A percentile compares a stretch with the other conserved stretches of the same genome.
Evolutionary conservation across 2,329 filamentous ascomycete genomes (phyloP).

Genomic region (Ophiostoma sp.): DNA sequence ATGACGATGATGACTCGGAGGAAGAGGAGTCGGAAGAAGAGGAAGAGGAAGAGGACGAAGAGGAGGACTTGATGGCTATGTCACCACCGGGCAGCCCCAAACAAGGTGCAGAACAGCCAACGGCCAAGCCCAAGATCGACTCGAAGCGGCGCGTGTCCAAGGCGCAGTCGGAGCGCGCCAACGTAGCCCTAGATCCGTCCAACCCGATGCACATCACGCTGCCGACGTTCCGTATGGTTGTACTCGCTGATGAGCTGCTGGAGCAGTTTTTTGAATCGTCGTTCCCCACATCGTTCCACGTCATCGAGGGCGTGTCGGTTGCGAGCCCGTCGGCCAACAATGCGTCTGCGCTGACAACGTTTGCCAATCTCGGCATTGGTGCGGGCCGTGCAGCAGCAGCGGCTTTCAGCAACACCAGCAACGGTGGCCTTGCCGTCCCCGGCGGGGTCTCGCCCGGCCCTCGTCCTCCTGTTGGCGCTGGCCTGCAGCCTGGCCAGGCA

Average conservation of each 20-base stretch:
- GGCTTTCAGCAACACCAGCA: slow-evolving; percentile 27
- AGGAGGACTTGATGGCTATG: slow-evolving; percentile 54
- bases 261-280: slow-evolving; percentile 97
- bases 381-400: slow-evolving; percentile 40
- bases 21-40: slow-evolving; percentile 38
- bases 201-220: slow-evolving; percentile 93
- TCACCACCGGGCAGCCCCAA: slow-evolving; percentile 39
- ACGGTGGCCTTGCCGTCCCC: slow-evolving; percentile 34
- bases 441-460: slow-evolving; percentile 40
- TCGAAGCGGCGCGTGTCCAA: slow-evolving; percentile 45
- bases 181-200: slow-evolving; percentile 83
- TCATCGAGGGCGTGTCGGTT: slow-evolving; percentile 56
- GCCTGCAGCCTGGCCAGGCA: slow-evolving; percentile 18
- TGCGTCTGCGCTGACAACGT: slow-evolving; percentile 74
- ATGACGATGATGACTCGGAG: slow-evolving; percentile 62
- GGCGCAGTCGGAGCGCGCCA: slow-evolving; percentile 66
- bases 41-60: slow-evolving; percentile 35
- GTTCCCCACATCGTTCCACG: slow-evolving; percentile 87
- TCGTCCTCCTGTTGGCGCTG: not conserved
- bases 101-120: slow-evolving; percentile 30
- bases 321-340: slow-evolving; percentile 40
- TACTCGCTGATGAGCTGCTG: slow-evolving; percentile 88
- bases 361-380: slow-evolving; percentile 58
- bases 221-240: slow-evolving; percentile 97
- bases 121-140: slow-evolving; percentile 24